Conservation (phyloP, 208 protist genomes). For the Trypanosoma cruzi region DNA sequence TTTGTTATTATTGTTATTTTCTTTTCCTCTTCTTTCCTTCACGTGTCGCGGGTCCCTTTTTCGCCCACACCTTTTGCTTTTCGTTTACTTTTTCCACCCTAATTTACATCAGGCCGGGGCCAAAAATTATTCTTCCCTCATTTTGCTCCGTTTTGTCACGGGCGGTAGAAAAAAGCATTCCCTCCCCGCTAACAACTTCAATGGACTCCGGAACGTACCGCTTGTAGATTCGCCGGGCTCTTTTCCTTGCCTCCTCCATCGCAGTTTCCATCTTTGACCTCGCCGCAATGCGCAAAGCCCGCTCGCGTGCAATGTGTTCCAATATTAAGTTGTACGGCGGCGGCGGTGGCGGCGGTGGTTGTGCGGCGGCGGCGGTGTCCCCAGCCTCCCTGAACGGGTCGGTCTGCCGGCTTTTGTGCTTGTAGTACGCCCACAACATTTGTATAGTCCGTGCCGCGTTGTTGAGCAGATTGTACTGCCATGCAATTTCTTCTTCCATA, state of each 20-base stretch:
- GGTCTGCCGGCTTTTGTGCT: not conserved
- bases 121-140: not conserved
- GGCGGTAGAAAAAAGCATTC: not conserved
- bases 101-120: not conserved
- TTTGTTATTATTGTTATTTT: too few species aligned
- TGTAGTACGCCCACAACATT: constrained; percentile 70
- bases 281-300: constrained; percentile 30
- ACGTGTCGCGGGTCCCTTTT: not conserved
- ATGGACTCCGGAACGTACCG: constrained; percentile 15
- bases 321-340: constrained; percentile 67
- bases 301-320: constrained; percentile 57
- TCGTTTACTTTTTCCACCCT: constrained; percentile 1
- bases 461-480: constrained; percentile 66
- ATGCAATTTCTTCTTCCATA: constrained; percentile 57
- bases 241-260: constrained; percentile 13
- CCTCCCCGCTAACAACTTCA: constrained; percentile 21
- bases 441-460: constrained; percentile 72
- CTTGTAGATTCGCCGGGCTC: not conserved
- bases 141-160: not conserved
- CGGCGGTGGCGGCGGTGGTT: not conserved
- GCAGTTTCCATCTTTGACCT: constrained; percentile 24
- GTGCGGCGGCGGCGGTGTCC: not conserved
- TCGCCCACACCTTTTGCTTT: not conserved
- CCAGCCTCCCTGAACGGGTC: constrained; percentile 15
- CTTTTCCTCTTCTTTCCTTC: not conserved